Conservation (phyloP, 148 eudicot species). For the Cornus suecica region DNA sequence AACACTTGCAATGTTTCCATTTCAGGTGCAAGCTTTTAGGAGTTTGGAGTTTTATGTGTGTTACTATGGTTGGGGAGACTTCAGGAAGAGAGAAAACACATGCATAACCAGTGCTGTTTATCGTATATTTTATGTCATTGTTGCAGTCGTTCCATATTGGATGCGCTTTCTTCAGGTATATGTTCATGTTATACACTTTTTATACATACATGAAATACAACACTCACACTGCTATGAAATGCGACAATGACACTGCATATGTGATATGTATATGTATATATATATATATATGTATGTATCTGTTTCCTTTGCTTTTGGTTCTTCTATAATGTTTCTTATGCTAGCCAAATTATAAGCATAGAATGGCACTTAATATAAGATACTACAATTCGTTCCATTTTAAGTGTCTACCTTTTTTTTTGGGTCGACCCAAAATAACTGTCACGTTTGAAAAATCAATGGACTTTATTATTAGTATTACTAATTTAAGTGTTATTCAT, state of each 20-base stretch:
- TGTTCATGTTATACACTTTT: no score
- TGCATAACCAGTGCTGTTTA: constrained; percentile 20
- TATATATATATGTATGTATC: no score
- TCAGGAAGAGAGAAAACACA: constrained; percentile 26
- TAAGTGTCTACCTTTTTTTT: no score
- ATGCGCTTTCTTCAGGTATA: constrained; percentile 45
- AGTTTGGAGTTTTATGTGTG: constrained; percentile 36
- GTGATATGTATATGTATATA: not conserved
- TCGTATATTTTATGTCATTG: constrained; percentile 20
- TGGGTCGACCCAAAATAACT: no score
- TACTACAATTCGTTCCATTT: no score
- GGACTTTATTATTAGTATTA: no score
- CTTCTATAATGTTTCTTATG: no score
- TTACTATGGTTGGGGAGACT: constrained; percentile 46
- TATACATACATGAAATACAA: not conserved
- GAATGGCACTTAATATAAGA: no score
- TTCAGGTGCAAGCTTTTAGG: constrained; percentile 44
- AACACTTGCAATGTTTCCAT: not conserved
- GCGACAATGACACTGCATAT: not conserved
- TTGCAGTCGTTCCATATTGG: constrained; percentile 52
- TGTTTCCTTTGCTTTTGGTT: no score
- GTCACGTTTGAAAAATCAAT: no score
- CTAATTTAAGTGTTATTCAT: no score
- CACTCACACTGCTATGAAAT: not conserved
- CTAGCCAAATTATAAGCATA: no score